phyloP scores from a whole-genome alignment of 768 basidiomycete genomes.

The Pleurotus pulmonarius region DNA sequence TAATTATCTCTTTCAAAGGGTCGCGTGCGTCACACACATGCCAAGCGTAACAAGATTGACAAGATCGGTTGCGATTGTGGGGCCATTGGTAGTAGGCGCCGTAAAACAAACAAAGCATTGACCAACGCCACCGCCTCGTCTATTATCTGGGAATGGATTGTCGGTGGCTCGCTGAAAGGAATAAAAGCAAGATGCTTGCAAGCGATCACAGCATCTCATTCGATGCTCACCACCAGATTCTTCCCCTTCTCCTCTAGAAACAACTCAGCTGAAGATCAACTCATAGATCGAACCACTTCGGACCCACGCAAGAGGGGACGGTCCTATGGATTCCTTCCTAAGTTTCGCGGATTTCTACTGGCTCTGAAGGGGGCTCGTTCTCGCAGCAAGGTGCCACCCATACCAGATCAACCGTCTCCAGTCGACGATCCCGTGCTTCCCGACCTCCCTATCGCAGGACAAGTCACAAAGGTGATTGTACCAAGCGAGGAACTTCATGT shows the following conservation, averaged over 20 bases:
- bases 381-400: neutral
- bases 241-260: neutral
- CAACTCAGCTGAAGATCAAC: too few relatives aligned
- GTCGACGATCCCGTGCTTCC: too few relatives aligned
- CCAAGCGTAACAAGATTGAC: too few relatives aligned
- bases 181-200: neutral
- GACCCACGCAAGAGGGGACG: neutral
- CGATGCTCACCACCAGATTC: neutral
- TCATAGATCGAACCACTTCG: too few relatives aligned
- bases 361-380: neutral
- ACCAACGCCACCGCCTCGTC: neutral
- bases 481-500: neutral
- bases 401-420: too few relatives aligned
- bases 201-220: neutral
- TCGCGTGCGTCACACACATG: too few relatives aligned
- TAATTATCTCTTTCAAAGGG: too few relatives aligned
- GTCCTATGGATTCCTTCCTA: neutral
- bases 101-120: too few relatives aligned
- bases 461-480: neutral
- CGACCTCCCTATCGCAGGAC: neutral
- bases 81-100: neutral
- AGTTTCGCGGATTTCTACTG: neutral
- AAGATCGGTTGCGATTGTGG: neutral
- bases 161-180: neutral
- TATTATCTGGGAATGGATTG: neutral